Evolutionary conservation across 768 basidiomycete genomes (phyloP), one percentile per base, ranked within the genome.

Genomic region (Krasilnikovozyma curviuscula): DNA sequence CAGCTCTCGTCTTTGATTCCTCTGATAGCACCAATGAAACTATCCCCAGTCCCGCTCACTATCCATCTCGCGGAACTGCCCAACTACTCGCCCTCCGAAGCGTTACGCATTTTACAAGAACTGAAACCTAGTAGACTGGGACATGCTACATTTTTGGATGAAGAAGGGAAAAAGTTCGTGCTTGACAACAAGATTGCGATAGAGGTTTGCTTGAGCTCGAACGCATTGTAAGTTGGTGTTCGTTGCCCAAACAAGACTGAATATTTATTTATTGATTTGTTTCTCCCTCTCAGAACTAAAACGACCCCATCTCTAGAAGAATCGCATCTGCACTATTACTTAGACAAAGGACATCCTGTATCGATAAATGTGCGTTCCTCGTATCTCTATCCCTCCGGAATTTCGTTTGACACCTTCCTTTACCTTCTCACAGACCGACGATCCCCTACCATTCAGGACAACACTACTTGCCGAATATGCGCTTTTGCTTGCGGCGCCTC

Each of bases 51-150:
- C 80, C 51, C 67, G 2, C 56, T 83, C n/a, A 86, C 83, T 0
- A 60, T 85, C 31, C 83, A 86, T 61, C 77, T 85, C 44, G 81
- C 83, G 2, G 83, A 88, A 71, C 81, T 79, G 50, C n/a, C 63
- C 57, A 19, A 29, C 25, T 14, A 40, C 19, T 23, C 31, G 28
- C 28, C 34, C 30, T 24, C n/a, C 14, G 18, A 28, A 13, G 35
- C 43, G n/a, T 27, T 45, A 18, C 14, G 72, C 8, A 59, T 65
- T 31, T 65, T 85, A 12, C 70, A 85, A 0, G 72, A 73, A 1
- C 77, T 70, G 61, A 61, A 64, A 19, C 83, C 83, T 0, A 69
- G 77, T 44, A 68, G 83, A 35, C 66, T 86, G 0, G 80, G 83
- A 0, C 83, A 86, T 52, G 83, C 81, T 3, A 85, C 83, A 0